Evolutionary conservation across 2,329 filamentous ascomycete species (phyloP), one percentile per base, ranked within the genome.

Genomic region (Hypomyces rosellus): DNA sequence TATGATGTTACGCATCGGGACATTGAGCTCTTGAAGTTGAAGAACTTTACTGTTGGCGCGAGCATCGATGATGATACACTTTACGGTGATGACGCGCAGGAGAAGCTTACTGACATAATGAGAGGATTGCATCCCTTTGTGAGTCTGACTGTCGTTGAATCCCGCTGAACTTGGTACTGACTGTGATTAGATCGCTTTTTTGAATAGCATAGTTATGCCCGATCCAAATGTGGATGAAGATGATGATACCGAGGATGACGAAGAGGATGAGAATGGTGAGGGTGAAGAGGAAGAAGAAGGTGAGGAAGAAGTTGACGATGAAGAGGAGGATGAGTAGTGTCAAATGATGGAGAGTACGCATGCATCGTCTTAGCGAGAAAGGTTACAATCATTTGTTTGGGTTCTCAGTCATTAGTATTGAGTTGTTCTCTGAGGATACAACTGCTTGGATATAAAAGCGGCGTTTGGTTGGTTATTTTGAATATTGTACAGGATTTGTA

Each of bases 21-120:
- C 58, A 90, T 96, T 61, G 82, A 84, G 49, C 76, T 96, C 47
- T 74, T 96, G 49, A 86, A 89, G 59, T 75, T 96, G 62, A 80
- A 84, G 54, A 93, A 85, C 65, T 96, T 86, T 65, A 91, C 86
- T 0, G 69, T 95, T 18, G 77, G 81, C 36, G 82, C 75, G 52
- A 81, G 82, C 62, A 68, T 96, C 34, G 65, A 75, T 12, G 89
- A 75, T 9, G 74, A 88, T 44, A 30, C 8, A 30, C 74, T 95
- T 16, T 73, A 83, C 34, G 74, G 76, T 42, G 70, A 78, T 43
- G 72, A 81, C 60, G 82, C 80, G 14, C 77, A 89, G 67, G 77
- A 83, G 30, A 80, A 78, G 61, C 75, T 96, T 47, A 74, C 76
- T 46, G 74, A 78, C 37, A 69, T 89, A 18, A 71, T 96, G 56